Evolutionary conservation across 1,284 basidiomycete species (phyloP).

Genomic region (Ceratobasidium sp.): DNA sequence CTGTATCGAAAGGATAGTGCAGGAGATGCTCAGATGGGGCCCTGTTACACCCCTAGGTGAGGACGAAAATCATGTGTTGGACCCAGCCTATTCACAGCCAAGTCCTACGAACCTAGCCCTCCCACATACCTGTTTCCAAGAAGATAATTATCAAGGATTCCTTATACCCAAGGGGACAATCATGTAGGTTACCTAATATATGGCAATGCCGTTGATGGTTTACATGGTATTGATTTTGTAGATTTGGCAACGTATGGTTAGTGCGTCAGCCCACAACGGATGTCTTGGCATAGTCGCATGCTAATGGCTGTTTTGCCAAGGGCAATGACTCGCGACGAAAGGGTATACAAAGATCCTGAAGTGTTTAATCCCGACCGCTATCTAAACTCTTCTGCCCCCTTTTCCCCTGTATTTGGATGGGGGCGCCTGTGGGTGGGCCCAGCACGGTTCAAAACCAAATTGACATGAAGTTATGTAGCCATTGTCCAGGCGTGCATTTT

Average conservation of each 20-base stretch:
- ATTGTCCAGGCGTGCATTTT: too few species aligned
- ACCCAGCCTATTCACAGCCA: not conserved
- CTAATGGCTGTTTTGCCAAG: not conserved
- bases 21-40: constrained; percentile 31
- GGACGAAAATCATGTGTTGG: too few species aligned
- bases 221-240: not conserved
- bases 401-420: constrained; percentile 2
- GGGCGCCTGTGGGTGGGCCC: not conserved
- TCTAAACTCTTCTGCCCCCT: not conserved
- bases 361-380: not conserved
- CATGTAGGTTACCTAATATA: constrained; percentile 1
- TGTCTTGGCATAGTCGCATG: not conserved
- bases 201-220: not conserved
- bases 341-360: not conserved
- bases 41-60: constrained; percentile 28
- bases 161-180: constrained; percentile 12
- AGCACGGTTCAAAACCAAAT: too few species aligned
- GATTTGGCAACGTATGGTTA: constrained; percentile 12
- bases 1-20: constrained; percentile 47
- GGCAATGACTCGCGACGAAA: constrained; percentile 21
- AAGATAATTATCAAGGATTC: constrained; percentile 22
- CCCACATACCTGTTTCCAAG: constrained; percentile 19
- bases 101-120: not conserved
- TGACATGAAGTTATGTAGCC: too few species aligned
- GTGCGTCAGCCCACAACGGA: not conserved